These are phyloP conservation scores for Cyberlindnera amylophila DNA, from an alignment of 805 yeast genomes.

Conservation along the genomic window DNA sequence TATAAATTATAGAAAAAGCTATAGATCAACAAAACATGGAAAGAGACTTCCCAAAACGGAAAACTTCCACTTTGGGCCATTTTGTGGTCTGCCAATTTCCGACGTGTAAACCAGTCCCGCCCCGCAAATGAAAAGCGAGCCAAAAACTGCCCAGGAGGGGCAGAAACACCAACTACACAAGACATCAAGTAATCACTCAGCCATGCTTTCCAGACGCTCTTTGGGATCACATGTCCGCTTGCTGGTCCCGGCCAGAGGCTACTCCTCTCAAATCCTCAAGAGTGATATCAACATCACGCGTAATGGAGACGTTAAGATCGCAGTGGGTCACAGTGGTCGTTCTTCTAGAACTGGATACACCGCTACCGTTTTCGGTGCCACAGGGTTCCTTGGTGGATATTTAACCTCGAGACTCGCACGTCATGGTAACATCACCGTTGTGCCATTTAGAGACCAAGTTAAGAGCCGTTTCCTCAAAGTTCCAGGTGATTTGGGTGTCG, in stretches of 20 bases:
- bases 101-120: background rate
- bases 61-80: background rate
- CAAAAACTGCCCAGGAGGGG: background rate
- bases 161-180: background rate
- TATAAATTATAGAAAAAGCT: no score
- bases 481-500: constrained; percentile 84
- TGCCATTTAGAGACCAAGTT: constrained; percentile 80
- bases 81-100: background rate
- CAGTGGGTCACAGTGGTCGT: constrained; percentile 77
- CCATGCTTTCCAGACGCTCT: constrained; percentile 7
- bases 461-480: constrained; percentile 75
- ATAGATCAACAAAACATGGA: no score
- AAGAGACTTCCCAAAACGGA: no score
- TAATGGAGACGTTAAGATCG: constrained; percentile 66
- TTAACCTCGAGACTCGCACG: constrained; percentile 69
- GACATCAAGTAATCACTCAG: background rate
- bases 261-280: constrained; percentile 28
- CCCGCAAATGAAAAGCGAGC: constrained; percentile 1
- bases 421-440: constrained; percentile 74
- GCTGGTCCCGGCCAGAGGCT: constrained; percentile 16
- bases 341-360: constrained; percentile 85
- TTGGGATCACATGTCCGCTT: background rate
- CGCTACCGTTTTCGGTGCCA: constrained; percentile 83
- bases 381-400: constrained; percentile 75
- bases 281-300: constrained; percentile 70